Conservation (phyloP, 345 rosid species). For the Erodium maritimum region DNA sequence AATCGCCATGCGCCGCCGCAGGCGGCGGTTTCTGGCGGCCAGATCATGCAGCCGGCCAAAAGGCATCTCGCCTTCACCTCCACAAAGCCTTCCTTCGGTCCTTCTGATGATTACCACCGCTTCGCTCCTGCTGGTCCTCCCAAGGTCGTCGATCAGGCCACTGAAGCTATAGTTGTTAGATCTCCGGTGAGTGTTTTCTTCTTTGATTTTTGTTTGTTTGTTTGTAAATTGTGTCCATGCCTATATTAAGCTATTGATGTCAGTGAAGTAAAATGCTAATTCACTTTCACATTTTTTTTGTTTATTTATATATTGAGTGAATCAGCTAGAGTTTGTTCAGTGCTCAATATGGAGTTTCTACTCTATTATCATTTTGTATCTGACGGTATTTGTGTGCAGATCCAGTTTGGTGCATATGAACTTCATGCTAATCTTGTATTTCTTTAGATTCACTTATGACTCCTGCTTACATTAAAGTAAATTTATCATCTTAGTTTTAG, state of each 20-base stretch:
- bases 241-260: neutral
- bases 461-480: too few species aligned
- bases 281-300: neutral
- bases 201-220: neutral
- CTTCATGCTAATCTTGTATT: neutral
- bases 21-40: constrained; percentile 19
- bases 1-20: constrained; percentile 24
- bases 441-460: neutral
- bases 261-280: neutral
- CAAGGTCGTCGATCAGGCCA: constrained; percentile 37
- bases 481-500: neutral
- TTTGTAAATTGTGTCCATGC: neutral
- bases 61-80: constrained; percentile 68
- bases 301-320: neutral
- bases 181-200: constrained; percentile 50
- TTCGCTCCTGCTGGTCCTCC: constrained; percentile 22
- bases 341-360: neutral
- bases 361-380: neutral
- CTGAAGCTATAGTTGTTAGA: constrained; percentile 54
- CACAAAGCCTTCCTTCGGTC: constrained; percentile 61
- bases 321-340: too few species aligned
- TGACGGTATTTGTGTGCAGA: neutral
- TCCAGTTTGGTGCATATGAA: neutral
- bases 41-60: constrained; percentile 57
- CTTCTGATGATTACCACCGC: constrained; percentile 57